Evolutionary conservation across 2,329 filamentous ascomycete genomes (phyloP).

Genomic region (Fusarium burgessii): DNA sequence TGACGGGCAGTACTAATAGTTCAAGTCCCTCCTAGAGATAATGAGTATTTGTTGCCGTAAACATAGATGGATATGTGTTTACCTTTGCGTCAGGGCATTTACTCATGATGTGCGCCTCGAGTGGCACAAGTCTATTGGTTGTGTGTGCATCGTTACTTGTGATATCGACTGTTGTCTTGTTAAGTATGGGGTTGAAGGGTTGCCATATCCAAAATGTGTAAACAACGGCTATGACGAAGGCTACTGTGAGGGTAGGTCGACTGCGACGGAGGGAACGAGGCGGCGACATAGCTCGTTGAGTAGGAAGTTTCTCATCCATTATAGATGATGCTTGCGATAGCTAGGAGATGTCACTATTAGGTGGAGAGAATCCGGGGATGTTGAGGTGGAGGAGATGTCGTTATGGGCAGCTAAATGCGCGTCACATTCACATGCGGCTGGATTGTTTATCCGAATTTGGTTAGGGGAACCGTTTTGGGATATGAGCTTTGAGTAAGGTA

Average conservation of each 20-base stretch:
- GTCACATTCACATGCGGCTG: constrained; percentile 29
- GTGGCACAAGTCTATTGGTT: constrained; percentile 67
- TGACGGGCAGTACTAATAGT: constrained; percentile 84
- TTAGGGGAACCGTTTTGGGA: constrained; percentile 13
- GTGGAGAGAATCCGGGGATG: constrained; percentile 16
- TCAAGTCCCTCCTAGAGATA: constrained; percentile 76
- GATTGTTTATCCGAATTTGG: constrained; percentile 36
- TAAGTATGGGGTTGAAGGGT: constrained; percentile 30
- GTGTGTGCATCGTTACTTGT: constrained; percentile 7
- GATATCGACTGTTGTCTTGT: constrained; percentile 15
- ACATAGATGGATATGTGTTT: constrained; percentile 27
- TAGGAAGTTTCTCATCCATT: constrained; percentile 51
- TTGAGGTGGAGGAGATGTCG: constrained; percentile 28
- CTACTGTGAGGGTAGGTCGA: constrained; percentile 38
- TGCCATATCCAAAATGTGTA: constrained; percentile 47
- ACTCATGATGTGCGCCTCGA: constrained; percentile 97
- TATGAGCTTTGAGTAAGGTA: not conserved
- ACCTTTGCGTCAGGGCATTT: constrained; percentile 92
- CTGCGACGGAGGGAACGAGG: constrained; percentile 41
- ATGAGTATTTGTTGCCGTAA: constrained; percentile 16
- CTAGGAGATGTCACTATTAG: not conserved
- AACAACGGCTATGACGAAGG: constrained; percentile 44
- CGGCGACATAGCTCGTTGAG: constrained; percentile 40
- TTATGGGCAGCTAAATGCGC: constrained; percentile 28
- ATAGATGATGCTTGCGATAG: constrained; percentile 6